A percentile compares a stretch with the other conserved stretches of the same genome.
These are phyloP conservation scores for Talaromyces sp. DNA, from an alignment of 2,329 filamentous ascomycete genomes.

Conservation along the genomic window DNA sequence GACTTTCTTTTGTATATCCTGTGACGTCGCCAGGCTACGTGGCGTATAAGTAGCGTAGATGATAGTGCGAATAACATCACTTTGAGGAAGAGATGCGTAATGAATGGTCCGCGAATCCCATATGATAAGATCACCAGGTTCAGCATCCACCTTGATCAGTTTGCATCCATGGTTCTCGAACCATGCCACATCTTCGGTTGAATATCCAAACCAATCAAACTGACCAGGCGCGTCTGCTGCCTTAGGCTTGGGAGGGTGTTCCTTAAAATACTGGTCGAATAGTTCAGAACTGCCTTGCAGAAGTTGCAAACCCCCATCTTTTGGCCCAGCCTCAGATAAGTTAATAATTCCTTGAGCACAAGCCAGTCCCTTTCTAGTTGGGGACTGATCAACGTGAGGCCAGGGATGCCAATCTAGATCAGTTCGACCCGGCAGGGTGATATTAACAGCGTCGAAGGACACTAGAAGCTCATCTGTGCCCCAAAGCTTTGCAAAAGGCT, in stretches of 20 bases:
- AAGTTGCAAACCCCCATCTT: constrained; percentile 52
- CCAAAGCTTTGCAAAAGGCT: constrained; percentile 47
- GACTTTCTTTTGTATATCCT: constrained; percentile 28
- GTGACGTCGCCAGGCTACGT: constrained; percentile 16
- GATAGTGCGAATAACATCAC: constrained; percentile 17
- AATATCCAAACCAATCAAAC: neutral
- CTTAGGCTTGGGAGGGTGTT: neutral
- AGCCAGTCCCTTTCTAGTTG: constrained; percentile 41
- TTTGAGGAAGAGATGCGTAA: neutral
- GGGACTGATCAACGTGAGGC: constrained; percentile 52
- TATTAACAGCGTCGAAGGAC: constrained; percentile 40
- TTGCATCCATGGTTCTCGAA: neutral
- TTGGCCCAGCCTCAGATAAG: constrained; percentile 47
- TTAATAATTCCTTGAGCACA: constrained; percentile 50
- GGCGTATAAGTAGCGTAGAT: constrained; percentile 27
- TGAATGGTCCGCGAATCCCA: neutral
- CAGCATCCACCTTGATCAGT: neutral
- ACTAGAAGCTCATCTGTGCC: constrained; percentile 23
- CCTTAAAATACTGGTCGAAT: constrained; percentile 49
- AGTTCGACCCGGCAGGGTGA: constrained; percentile 45
- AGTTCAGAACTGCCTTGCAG: constrained; percentile 49
- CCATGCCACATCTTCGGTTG: neutral
- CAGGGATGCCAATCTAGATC: constrained; percentile 46
- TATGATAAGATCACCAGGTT: neutral
- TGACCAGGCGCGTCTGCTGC: neutral